phyloP scores from a whole-genome alignment of 495 filamentous ascomycete species.

The Xylaria acuta region DNA sequence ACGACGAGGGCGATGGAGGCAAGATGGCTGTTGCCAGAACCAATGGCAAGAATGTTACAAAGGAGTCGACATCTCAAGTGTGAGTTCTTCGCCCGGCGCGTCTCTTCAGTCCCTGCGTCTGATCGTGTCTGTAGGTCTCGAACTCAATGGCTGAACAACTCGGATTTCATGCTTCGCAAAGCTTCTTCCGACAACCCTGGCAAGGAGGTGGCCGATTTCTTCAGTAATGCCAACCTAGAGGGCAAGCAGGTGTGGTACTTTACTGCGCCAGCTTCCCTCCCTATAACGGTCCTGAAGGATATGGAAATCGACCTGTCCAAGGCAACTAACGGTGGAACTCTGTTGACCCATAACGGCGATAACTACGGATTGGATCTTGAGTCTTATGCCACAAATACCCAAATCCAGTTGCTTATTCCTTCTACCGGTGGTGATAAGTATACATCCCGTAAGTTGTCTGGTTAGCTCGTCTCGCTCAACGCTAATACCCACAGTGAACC shows the following conservation, averaged over 20 bases:
- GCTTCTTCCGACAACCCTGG: constrained; percentile 42
- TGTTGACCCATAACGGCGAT: constrained; percentile 50
- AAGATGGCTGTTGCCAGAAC: constrained; percentile 37
- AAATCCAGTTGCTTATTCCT: constrained; percentile 54
- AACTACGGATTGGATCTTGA: constrained; percentile 49
- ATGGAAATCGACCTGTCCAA: constrained; percentile 50
- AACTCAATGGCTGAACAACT: constrained; percentile 34
- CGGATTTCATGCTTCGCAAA: constrained; percentile 45
- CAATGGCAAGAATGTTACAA: constrained; percentile 30
- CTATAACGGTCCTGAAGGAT: constrained; percentile 55
- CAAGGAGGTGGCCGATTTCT: constrained; percentile 43
- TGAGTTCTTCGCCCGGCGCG: constrained; percentile 18
- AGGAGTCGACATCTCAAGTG: constrained; percentile 27
- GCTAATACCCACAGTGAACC: constrained; percentile 40
- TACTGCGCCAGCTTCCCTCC: constrained; percentile 54
- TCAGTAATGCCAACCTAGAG: constrained; percentile 50
- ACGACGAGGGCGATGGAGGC: constrained; percentile 38
- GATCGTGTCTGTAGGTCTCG: constrained; percentile 31
- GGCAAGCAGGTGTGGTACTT: constrained; percentile 62
- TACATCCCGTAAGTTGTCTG: constrained; percentile 41
- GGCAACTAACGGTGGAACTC: constrained; percentile 41
- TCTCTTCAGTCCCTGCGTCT: not conserved
- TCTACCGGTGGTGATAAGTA: constrained; percentile 49
- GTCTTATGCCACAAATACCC: constrained; percentile 41
- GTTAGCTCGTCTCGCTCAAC: not conserved